Conservation (phyloP, 805 yeast species). For the Starmera caribaea region DNA sequence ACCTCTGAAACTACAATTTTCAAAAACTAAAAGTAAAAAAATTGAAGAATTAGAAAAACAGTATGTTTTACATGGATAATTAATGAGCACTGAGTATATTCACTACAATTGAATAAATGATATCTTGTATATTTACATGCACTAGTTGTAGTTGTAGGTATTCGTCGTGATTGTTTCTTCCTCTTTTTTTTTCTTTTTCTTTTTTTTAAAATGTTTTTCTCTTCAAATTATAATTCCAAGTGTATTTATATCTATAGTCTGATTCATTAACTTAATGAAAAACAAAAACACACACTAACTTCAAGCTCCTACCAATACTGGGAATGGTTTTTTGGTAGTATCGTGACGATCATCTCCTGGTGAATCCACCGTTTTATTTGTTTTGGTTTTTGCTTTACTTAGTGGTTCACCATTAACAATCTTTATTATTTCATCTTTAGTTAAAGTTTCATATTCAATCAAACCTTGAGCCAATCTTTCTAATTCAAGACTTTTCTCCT, state of each 20-base stretch:
- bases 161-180: neutral
- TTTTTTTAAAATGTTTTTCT: neutral
- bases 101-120: too few relatives aligned
- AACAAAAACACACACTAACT: neutral
- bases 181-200: neutral
- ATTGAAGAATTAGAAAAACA: slow-evolving; percentile 9
- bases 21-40: slow-evolving; percentile 23
- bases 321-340: slow-evolving; percentile 22
- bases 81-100: too few relatives aligned
- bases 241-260: too few relatives aligned
- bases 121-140: too few relatives aligned
- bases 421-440: slow-evolving; percentile 81
- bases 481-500: slow-evolving; percentile 56
- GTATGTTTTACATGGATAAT: too few relatives aligned
- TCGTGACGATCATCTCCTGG: slow-evolving; percentile 35
- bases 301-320: slow-evolving; percentile 18
- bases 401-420: slow-evolving; percentile 74
- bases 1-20: slow-evolving; percentile 33
- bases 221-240: neutral
- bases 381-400: slow-evolving; percentile 53
- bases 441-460: slow-evolving; percentile 90
- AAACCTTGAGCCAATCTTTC: slow-evolving; percentile 87
- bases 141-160: too few relatives aligned
- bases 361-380: slow-evolving; percentile 60
- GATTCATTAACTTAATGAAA: neutral